A percentile compares a stretch with the other conserved stretches of the same genome.
phyloP scores from a whole-genome alignment of 192 early-diverging fungal species.

The Coemansia sp. region DNA sequence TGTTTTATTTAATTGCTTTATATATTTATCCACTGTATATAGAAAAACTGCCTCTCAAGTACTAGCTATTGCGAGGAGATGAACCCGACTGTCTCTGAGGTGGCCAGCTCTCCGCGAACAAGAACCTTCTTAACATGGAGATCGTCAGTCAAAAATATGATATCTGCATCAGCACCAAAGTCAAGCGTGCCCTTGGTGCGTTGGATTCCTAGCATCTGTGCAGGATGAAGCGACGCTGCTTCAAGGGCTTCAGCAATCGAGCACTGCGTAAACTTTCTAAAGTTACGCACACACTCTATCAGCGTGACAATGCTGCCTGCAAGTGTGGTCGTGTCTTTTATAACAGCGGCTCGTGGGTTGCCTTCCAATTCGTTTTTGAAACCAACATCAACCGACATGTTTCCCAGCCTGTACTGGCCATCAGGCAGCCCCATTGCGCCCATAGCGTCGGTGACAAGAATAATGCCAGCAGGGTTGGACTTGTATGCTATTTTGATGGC shows the following conservation, averaged over 20 bases:
- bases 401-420: conserved; percentile 67
- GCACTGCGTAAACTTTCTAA: conserved; percentile 28
- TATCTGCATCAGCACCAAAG: conserved; percentile 36
- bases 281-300: conserved; percentile 45
- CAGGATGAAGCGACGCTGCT: conserved; percentile 36
- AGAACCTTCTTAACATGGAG: conserved; percentile 20
- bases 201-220: conserved; percentile 33
- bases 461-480: conserved; percentile 64
- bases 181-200: conserved; percentile 26
- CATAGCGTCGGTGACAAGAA: conserved; percentile 74
- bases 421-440: conserved; percentile 61
- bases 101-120: conserved; percentile 34
- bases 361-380: conserved; percentile 13
- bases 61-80: neutral
- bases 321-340: conserved; percentile 26
- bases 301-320: conserved; percentile 32
- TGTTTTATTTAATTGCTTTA: neutral
- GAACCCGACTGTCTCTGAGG: conserved; percentile 15
- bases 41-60: no score
- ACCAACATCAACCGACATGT: conserved; percentile 59
- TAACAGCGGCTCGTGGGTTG: conserved; percentile 55
- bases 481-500: conserved; percentile 70
- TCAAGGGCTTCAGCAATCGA: conserved; percentile 29
- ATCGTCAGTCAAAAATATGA: conserved; percentile 28
- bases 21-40: no score